Evolutionary conservation across 345 rosid species (phyloP), one percentile per base, ranked within the genome.

Genomic region (Diplotaxis tenuifolia): DNA sequence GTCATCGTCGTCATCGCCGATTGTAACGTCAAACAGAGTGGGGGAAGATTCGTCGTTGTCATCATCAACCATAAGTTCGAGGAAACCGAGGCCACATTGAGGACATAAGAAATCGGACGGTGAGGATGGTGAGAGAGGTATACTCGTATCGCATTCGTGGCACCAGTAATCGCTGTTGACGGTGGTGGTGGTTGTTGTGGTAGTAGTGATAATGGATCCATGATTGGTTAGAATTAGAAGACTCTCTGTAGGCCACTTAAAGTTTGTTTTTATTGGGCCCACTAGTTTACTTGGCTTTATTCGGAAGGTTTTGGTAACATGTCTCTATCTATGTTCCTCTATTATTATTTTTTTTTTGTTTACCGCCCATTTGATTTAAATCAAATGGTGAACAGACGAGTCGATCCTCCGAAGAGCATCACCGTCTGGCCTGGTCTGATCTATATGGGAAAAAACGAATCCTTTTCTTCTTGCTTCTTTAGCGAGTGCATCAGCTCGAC

Each of bases 81-180:
- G 73, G 71, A 77, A 77, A 62, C 82, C 86, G 20, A 80, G 78
- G 42, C 66, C 65, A 65, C 87, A 85, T 40, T 83, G 80, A 3
- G 88, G 88, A 71, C 91, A 87, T 54, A 77, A 55, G 0, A 70
- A 65, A 25, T 3, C 19, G 8, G 72, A 23, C 22, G 72, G 23
- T 31, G 80, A 3, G 27, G 82, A n/a, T 21, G 80, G 65, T 66
- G 78, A 70, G 62, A 87, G 82, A 4, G 75, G 71, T 20, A 87
- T 21, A 75, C 91, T 85, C 81, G 82, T 82, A 68, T 87, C 91
- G 47, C 91, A 87, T 67, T 83, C 82, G 73, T 83, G 88, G 61
- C 91, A 87, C 88, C 91, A 87, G 76, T 83, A 86, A 11, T 72
- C 60, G 29, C 62, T 38, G 79, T 70, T 27, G 55, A 50, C 76